Conservation (phyloP, 768 basidiomycete species). For the Tylopilus balloui region DNA sequence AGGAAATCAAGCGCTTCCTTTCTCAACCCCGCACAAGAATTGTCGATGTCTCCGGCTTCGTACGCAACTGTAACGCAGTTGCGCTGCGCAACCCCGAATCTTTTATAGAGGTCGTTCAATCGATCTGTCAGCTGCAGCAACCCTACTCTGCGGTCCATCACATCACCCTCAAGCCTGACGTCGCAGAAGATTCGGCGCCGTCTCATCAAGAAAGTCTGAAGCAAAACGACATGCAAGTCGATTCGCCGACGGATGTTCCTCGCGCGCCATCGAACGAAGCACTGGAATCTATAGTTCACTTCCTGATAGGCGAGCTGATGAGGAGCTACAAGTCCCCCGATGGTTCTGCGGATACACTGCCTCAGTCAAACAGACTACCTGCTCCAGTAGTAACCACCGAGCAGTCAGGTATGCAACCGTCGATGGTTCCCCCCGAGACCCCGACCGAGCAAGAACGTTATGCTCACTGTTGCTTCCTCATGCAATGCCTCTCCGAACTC, state of each 20-base stretch:
- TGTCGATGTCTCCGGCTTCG: conserved; percentile 67
- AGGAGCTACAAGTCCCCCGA: conserved; percentile 50
- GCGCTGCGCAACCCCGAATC: conserved; percentile 74
- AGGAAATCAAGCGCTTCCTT: conserved; percentile 80
- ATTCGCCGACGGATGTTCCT: conserved; percentile 30
- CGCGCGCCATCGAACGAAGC: conserved; percentile 37
- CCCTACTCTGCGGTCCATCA: conserved; percentile 57
- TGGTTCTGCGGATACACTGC: conserved; percentile 15
- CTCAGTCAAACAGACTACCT: conserved; percentile 15
- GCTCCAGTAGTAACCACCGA: conserved; percentile 6
- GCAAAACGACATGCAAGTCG: conserved; percentile 57
- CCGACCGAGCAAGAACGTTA: conserved; percentile 28
- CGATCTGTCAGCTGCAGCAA: conserved; percentile 66
- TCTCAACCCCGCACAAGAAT: conserved; percentile 62
- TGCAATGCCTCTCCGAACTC: conserved; percentile 89
- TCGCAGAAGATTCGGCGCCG: conserved; percentile 8
- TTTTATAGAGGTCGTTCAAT: conserved; percentile 71
- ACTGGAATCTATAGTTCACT: conserved; percentile 60
- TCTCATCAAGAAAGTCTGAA: conserved; percentile 15
- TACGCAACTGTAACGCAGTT: conserved; percentile 71
- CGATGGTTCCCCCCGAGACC: conserved; percentile 10
- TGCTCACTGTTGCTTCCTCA: conserved; percentile 73
- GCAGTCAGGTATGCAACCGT: conserved; percentile 15
- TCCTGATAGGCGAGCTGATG: conserved; percentile 70
- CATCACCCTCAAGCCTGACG: conserved; percentile 52